A percentile compares a stretch with the other conserved stretches of the same genome.
Conservation (phyloP, 495 filamentous ascomycete species). For the Letharia lupina region DNA sequence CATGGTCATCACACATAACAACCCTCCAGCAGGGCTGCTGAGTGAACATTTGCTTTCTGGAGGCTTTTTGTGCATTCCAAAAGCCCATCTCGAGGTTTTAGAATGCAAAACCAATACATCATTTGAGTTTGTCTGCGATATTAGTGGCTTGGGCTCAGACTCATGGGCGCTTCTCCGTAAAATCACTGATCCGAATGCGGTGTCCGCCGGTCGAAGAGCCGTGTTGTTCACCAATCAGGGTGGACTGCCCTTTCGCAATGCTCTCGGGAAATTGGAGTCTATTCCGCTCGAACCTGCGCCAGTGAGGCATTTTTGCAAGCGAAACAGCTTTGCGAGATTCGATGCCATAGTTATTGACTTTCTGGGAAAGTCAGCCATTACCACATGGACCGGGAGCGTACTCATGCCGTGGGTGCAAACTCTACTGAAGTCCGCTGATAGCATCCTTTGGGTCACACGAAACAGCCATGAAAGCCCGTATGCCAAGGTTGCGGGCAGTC, state of each 20-base stretch:
- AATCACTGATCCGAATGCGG: no score
- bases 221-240: not conserved
- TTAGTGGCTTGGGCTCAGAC: not conserved
- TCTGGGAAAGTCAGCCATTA: slow-evolving; percentile 17
- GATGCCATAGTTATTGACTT: slow-evolving; percentile 21
- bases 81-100: not conserved
- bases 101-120: not conserved
- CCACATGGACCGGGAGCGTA: slow-evolving; percentile 19
- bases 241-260: not conserved
- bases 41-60: not conserved
- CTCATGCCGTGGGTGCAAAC: slow-evolving; percentile 21
- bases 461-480: slow-evolving; percentile 9
- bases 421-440: slow-evolving; percentile 17
- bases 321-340: not conserved
- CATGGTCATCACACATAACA: not conserved
- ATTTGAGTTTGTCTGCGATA: slow-evolving; percentile 2
- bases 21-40: not conserved
- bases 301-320: not conserved
- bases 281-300: not conserved
- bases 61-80: not conserved
- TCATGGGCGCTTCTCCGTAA: not conserved
- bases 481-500: slow-evolving; percentile 14
- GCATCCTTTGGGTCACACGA: slow-evolving; percentile 23
- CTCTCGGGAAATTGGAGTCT: no score
- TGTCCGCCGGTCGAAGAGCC: not conserved